phyloP scores from a whole-genome alignment of 257 asterid species.

The Mitragyna speciosa region DNA sequence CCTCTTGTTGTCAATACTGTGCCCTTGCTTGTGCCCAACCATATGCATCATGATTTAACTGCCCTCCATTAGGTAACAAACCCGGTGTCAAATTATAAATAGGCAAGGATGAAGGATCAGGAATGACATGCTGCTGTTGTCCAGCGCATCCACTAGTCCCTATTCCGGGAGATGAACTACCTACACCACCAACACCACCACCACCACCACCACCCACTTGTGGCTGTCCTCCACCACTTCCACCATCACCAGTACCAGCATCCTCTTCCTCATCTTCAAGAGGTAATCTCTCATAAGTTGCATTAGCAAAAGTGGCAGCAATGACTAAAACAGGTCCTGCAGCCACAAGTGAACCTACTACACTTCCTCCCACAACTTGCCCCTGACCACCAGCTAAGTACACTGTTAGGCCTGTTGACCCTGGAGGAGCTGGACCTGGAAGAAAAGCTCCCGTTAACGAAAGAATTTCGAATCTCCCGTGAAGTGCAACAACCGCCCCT shows the following conservation, averaged over 20 bases:
- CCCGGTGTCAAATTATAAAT: conserved; percentile 48
- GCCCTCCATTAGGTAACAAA: conserved; percentile 54
- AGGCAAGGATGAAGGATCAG: conserved; percentile 40
- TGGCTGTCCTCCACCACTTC: conserved; percentile 6
- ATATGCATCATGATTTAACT: conserved; percentile 53
- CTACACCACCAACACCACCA: not conserved
- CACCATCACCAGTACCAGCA: not conserved
- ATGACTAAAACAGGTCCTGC: conserved; percentile 61
- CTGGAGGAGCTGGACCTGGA: conserved; percentile 60
- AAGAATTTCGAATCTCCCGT: conserved; percentile 61
- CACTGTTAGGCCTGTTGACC: conserved; percentile 60
- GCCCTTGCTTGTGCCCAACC: conserved; percentile 51
- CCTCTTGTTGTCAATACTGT: conserved; percentile 27
- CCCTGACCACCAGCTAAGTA: conserved; percentile 68
- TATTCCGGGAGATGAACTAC: conserved; percentile 38
- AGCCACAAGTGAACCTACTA: conserved; percentile 64
- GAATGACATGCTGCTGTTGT: conserved; percentile 31
- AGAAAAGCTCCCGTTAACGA: conserved; percentile 58
- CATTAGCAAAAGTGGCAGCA: conserved; percentile 64
- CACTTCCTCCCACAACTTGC: conserved; percentile 68
- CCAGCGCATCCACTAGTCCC: conserved; percentile 9
- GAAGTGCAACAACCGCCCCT: conserved; percentile 47
- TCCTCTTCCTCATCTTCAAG: conserved; percentile 48
- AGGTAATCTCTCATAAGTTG: conserved; percentile 65
- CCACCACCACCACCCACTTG: not conserved